These are phyloP conservation scores for Hypericum perforatum DNA, from an alignment of 345 rosid species.

Conservation along the genomic window DNA sequence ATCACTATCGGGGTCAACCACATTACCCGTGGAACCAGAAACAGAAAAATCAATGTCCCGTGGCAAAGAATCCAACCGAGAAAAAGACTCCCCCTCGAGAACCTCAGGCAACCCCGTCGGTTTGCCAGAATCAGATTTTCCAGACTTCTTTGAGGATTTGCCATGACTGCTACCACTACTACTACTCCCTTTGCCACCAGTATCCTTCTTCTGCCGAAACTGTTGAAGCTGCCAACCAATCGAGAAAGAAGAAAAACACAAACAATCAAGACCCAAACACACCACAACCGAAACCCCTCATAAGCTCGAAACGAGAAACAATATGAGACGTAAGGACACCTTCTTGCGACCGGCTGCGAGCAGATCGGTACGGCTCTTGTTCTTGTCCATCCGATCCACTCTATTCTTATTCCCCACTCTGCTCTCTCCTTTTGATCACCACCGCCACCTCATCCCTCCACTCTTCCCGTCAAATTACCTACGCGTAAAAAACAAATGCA, in stretches of 20 bases:
- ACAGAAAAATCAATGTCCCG: conserved; percentile 25
- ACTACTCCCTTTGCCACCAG: conserved; percentile 28
- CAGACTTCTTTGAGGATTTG: conserved; percentile 55
- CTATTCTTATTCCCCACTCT: conserved; percentile 19
- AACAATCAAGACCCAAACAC: conserved; percentile 9
- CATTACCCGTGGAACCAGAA: conserved; percentile 19
- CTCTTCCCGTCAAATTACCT: conserved; percentile 11
- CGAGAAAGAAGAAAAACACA: background rate
- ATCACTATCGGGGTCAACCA: conserved; percentile 21
- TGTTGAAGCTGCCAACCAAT: conserved; percentile 68
- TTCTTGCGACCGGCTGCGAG: conserved; percentile 91
- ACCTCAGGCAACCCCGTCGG: conserved; percentile 15
- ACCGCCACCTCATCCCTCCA: conserved; percentile 23
- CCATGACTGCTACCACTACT: conserved; percentile 42
- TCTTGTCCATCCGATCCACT: conserved; percentile 73
- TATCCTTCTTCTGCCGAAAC: conserved; percentile 85
- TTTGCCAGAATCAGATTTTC: conserved; percentile 41
- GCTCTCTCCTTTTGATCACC: background rate
- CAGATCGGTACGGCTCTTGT: conserved; percentile 75
- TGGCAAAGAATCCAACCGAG: conserved; percentile 18
- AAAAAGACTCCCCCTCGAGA: conserved; percentile 30
- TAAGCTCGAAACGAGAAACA: background rate
- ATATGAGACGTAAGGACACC: conserved; percentile 28
- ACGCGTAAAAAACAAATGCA: background rate
- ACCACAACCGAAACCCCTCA: background rate